Evolutionary conservation across 257 asterid species (phyloP), one percentile per base, ranked within the genome.

Genomic region (Handroanthus guayacan): DNA sequence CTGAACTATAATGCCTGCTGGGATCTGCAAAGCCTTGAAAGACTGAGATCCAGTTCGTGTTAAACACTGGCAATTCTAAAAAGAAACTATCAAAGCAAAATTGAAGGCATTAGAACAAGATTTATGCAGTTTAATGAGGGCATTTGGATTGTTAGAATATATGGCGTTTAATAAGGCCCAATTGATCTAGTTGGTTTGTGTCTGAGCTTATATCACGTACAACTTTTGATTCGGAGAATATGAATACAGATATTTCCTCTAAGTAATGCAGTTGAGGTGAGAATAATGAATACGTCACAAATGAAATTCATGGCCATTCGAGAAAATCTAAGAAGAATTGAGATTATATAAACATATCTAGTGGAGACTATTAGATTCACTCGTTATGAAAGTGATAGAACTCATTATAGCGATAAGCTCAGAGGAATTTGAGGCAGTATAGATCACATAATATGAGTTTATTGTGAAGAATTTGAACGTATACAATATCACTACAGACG

Each of bases 401-500:
- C 36, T n/a, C 43, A 37, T 17, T 48, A 10, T 71, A 62, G 31
- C n/a, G 5, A 5, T 31, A 9, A 70, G 38, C 44, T 51, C 4
- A 13, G 41, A 65, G 25, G 67, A 10, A 12, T 36, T 36, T 69
- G 5, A 9, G 8, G n/a, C 12, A 16, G 48, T 41, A 45, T 8
- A 16, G 10, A 43, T 47, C 51, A 56, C 51, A 51, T 64, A 47
- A 10, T 6, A 60, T 14, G 62, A 70, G 61, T 62, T 41, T n/a
- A 71, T 20, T 63, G 44, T 12, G 43, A 72, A 39, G 72, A 25
- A 51, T 25, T 67, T 11, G 68, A 34, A 17, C 67, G n/a, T 61
- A 61, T 34, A 47, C 8, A 37, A 62, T 36, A 70, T 73, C 83
- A 60, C 48, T 69, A 11, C 64, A 9, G 45, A 58, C 68, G 58